phyloP scores from a whole-genome alignment of 2,329 filamentous ascomycete species.

The Pseudofabraea citricarpa region DNA sequence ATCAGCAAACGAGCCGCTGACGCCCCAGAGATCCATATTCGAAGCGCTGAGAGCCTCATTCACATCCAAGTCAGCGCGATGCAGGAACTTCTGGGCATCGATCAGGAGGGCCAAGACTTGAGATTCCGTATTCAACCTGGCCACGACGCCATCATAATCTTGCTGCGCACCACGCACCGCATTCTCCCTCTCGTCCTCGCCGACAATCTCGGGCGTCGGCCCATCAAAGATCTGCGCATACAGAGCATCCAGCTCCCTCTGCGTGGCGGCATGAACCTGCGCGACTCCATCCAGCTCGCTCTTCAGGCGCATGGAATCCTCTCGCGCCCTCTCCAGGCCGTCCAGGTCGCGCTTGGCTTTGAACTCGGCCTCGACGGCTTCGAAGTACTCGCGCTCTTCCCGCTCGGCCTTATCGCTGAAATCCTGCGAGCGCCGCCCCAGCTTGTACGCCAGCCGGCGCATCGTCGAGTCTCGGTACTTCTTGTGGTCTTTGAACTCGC shows the following conservation, averaged over 20 bases:
- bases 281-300: conserved; percentile 32
- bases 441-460: conserved; percentile 45
- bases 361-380: conserved; percentile 43
- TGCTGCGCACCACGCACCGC: conserved; percentile 29
- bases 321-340: conserved; percentile 34
- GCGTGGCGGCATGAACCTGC: conserved; percentile 33
- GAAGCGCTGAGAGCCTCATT: conserved; percentile 37
- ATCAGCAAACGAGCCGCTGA: conserved; percentile 40
- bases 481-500: conserved; percentile 46
- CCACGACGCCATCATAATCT: conserved; percentile 33
- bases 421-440: conserved; percentile 43
- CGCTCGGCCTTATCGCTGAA: conserved; percentile 44
- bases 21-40: conserved; percentile 42
- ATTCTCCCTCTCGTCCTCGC: conserved; percentile 45
- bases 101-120: conserved; percentile 36
- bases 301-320: conserved; percentile 33
- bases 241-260: conserved; percentile 43
- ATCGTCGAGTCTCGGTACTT: conserved; percentile 48
- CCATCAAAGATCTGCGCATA: conserved; percentile 51
- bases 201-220: conserved; percentile 45
- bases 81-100: conserved; percentile 33
- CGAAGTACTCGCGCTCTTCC: conserved; percentile 51
- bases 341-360: conserved; percentile 38
- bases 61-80: conserved; percentile 32
- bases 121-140: conserved; percentile 33